Conservation (phyloP, 2,329 filamentous ascomycete species). For the Metarhizium brunneum region DNA sequence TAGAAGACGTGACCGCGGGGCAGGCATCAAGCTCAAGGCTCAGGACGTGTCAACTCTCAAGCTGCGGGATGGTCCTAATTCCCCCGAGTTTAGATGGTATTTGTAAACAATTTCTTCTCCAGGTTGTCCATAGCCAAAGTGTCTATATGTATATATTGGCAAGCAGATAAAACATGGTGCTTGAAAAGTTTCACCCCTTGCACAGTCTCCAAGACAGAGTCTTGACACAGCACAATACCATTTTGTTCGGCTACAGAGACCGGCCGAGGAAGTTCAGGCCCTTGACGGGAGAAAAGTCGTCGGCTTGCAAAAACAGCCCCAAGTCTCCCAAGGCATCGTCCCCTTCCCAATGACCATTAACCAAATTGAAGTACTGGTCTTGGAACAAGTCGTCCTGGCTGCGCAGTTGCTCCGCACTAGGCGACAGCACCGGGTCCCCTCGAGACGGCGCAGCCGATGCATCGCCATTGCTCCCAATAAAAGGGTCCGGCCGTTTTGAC, state of each 20-base stretch:
- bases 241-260: conserved; percentile 10
- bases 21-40: conserved; percentile 35
- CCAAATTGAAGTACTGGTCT: conserved; percentile 26
- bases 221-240: background rate
- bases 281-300: conserved; percentile 20
- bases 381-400: conserved; percentile 19
- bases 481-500: conserved; percentile 2
- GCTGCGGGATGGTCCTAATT: conserved; percentile 37
- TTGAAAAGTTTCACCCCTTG: too few species aligned
- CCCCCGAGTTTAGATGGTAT: conserved; percentile 43
- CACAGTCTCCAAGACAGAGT: too few species aligned
- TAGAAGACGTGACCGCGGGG: conserved; percentile 41
- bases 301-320: conserved; percentile 22
- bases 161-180: background rate
- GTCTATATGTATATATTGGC: background rate
- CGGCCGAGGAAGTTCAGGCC: conserved; percentile 20
- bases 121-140: background rate
- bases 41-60: conserved; percentile 40
- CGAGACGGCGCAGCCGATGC: background rate
- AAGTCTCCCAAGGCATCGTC: conserved; percentile 25
- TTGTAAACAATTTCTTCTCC: conserved; percentile 14
- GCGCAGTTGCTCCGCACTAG: conserved; percentile 8
- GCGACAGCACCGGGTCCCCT: conserved; percentile 1
- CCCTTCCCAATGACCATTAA: conserved; percentile 25
- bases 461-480: background rate